These are phyloP conservation scores for Chaetoceros tenuissimus DNA, from an alignment of 108 stramenopile species.

Conservation along the genomic window DNA sequence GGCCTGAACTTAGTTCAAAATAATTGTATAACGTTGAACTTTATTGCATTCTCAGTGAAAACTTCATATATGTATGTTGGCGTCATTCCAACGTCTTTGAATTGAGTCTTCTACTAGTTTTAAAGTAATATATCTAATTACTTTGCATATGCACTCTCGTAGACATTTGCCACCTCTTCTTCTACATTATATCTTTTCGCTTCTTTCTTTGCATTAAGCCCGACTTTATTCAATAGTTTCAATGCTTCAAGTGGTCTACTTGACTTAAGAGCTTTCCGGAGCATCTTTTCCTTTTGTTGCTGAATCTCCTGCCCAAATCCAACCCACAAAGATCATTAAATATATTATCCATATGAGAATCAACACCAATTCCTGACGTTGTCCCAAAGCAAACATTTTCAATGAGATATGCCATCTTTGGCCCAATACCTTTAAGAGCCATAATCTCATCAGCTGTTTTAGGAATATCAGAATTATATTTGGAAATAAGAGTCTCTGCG, in stretches of 20 bases:
- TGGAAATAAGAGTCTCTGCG: conserved; percentile 39
- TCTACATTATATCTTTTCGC: conserved; percentile 38
- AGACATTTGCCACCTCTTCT: conserved; percentile 30
- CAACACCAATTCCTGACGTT: conserved; percentile 80
- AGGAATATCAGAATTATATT: conserved; percentile 79
- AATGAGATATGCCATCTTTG: conserved; percentile 87
- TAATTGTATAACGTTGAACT: no score
- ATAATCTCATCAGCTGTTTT: conserved; percentile 60
- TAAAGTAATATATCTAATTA: no score
- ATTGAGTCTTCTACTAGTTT: no score
- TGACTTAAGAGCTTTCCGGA: conserved; percentile 58
- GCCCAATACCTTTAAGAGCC: conserved; percentile 77
- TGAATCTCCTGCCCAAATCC: conserved; percentile 91
- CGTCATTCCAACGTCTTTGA: no score
- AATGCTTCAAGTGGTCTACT: conserved; percentile 59
- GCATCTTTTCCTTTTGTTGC: conserved; percentile 69
- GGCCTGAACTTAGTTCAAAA: no score
- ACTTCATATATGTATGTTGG: no score
- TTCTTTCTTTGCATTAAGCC: conserved; percentile 64
- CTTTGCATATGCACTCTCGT: not conserved
- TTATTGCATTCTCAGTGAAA: no score
- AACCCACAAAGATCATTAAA: conserved; percentile 85
- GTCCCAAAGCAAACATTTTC: conserved; percentile 61
- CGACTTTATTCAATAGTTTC: conserved; percentile 41
- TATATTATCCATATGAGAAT: conserved; percentile 91